Evolutionary conservation across 1,139 yeast genomes (phyloP).

Genomic region (Yamadazyma diddensiae): DNA sequence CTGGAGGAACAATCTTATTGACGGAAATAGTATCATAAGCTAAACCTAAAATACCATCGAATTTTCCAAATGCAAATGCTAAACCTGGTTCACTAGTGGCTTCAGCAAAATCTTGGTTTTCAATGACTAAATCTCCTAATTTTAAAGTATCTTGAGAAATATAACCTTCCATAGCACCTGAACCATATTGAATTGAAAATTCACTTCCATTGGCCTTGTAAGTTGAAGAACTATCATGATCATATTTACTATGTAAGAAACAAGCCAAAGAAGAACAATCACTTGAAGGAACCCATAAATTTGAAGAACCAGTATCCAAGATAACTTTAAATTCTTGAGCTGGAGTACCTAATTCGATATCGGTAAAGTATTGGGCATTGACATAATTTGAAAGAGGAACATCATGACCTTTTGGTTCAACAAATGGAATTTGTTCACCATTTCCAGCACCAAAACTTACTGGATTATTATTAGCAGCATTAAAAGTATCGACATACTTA

Average conservation of each 20-base stretch:
- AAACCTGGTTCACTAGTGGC: conserved; percentile 96
- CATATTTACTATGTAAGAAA: conserved; percentile 86
- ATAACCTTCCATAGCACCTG: conserved; percentile 89
- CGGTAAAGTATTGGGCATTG: conserved; percentile 94
- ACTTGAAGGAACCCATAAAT: conserved; percentile 90
- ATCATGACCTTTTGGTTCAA: conserved; percentile 47
- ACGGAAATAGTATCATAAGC: conserved; percentile 92
- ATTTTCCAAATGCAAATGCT: conserved; percentile 96
- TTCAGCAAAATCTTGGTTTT: conserved; percentile 92
- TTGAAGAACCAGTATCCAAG: conserved; percentile 93
- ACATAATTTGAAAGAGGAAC: conserved; percentile 87
- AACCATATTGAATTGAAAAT: conserved; percentile 84
- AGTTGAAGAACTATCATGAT: conserved; percentile 72
- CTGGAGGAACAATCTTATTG: conserved; percentile 84
- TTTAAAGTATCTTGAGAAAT: conserved; percentile 79
- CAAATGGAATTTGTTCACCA: conserved; percentile 46
- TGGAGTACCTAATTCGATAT: conserved; percentile 87
- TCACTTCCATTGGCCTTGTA: conserved; percentile 84
- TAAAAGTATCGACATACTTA: conserved; percentile 63
- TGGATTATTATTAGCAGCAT: conserved; percentile 32
- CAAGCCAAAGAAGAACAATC: conserved; percentile 94
- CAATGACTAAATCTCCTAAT: conserved; percentile 81
- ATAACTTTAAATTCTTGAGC: conserved; percentile 87
- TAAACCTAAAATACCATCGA: conserved; percentile 94
- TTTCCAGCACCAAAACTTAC: conserved; percentile 17